Conservation (phyloP, 177 flowering plant species). For the Tripterygium wilfordii region DNA sequence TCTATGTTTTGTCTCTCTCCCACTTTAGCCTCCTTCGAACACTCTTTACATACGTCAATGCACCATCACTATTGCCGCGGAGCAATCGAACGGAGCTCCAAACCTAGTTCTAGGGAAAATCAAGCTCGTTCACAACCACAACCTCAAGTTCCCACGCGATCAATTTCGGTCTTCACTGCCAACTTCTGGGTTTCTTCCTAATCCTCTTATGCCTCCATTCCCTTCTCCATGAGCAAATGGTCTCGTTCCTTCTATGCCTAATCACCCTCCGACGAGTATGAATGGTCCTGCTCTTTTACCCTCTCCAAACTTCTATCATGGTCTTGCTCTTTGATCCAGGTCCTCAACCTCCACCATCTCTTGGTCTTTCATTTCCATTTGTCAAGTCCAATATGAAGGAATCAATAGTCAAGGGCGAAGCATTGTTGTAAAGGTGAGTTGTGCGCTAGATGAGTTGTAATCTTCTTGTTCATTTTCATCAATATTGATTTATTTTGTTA, state of each 20-base stretch:
- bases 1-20: too few species aligned
- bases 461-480: background rate
- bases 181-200: constrained; percentile 27
- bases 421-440: constrained; percentile 1
- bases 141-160: constrained; percentile 15
- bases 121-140: constrained; percentile 24
- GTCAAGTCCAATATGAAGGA: constrained; percentile 88
- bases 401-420: constrained; percentile 22
- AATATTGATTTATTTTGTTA: constrained; percentile 7
- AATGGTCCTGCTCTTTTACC: constrained; percentile 64
- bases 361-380: constrained; percentile 66
- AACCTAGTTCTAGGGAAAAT: constrained; percentile 32
- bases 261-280: constrained; percentile 37
- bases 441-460: constrained; percentile 6
- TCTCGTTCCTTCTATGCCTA: constrained; percentile 25
- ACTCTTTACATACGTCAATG: too few species aligned
- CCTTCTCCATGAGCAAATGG: constrained; percentile 42
- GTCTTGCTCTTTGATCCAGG: constrained; percentile 87
- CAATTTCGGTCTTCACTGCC: constrained; percentile 19
- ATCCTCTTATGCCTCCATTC: constrained; percentile 27
- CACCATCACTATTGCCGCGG: too few species aligned
- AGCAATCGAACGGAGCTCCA: too few species aligned
- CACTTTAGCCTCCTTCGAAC: too few species aligned
- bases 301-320: constrained; percentile 71
- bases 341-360: constrained; percentile 85